Base-by-base conservation (phyloP, 1,139 yeast genomes). In the Wickerhamomyces sp. region DNA sequence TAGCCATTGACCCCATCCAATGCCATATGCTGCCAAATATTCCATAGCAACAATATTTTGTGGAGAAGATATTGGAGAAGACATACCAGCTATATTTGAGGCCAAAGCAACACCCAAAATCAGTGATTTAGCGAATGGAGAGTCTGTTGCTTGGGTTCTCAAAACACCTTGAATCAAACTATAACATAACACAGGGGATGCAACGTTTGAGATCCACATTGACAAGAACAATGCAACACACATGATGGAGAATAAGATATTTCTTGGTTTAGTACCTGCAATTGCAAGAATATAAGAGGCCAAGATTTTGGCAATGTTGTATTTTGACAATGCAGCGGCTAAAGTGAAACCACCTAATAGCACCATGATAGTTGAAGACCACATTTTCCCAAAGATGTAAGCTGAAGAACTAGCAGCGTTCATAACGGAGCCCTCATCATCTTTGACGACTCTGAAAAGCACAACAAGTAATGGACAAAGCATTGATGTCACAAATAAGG, bases 131-230 rank as follows among this genome's bases (percentile, higher is more conserved):
- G 76, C 79, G 54, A 81, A 79, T 33, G 72, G 76, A 0, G 83
- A 72, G 12, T 76, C 81, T 33, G 74, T 73, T 7, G 83, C 81
- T 34, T 81, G 62, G 1, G 83, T 75, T 51, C 85, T 72, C 40
- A 81, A 64, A 20, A 82, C 64, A 12, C 88, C 87, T 50, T 75
- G 78, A 41, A 81, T 72, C 46, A 82, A 67, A 1, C 86, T 78
- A 55, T 78, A 81, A 51, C 88, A 81, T 39, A 82, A 65, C 5
- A 81, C 88, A 4, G 90, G 90, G 0, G 88, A 81, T 1, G 90
- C 90, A 38, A 82, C 89, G 52, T 82, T 82, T 3, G 87, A 80
- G 28, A 82, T 81, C 86, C 88, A 81, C 86, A 81, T 81, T 2
- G 87, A 78, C 14, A 82, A 68, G 61, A 81, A 81, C 41, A 81